Percentiles rank a stretch among this genome's conserved stretches.
phyloP scores from a whole-genome alignment of 495 filamentous ascomycete species.

The Penicillium robsamsonii region DNA sequence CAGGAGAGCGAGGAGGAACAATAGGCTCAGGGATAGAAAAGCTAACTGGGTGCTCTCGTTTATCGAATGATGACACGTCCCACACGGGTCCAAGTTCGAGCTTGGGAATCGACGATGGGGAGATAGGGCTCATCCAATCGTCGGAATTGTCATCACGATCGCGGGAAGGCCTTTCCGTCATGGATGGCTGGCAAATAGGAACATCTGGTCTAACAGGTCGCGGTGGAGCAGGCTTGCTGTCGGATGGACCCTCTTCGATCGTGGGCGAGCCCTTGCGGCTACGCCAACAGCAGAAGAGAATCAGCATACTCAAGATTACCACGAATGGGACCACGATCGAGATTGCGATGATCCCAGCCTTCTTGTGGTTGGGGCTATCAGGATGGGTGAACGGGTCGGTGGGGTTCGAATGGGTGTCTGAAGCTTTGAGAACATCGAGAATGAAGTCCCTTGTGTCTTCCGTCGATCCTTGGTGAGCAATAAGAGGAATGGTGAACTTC shows the following conservation, averaged over 20 bases:
- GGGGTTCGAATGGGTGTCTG: constrained; percentile 18
- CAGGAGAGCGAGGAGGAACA: constrained; percentile 31
- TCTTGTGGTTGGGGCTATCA: constrained; percentile 25
- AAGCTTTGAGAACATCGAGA: constrained; percentile 44
- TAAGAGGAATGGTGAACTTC: constrained; percentile 49
- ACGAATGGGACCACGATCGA: constrained; percentile 44
- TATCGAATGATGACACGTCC: constrained; percentile 31
- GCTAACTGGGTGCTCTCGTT: constrained; percentile 20
- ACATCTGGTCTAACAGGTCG: constrained; percentile 27
- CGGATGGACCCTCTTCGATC: constrained; percentile 27
- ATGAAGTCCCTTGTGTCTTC: constrained; percentile 49
- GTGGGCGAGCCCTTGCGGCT: constrained; percentile 29
- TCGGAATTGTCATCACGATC: constrained; percentile 27
- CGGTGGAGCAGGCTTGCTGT: constrained; percentile 26
- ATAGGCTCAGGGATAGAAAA: constrained; percentile 21
- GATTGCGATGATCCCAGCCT: constrained; percentile 46
- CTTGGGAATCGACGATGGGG: constrained; percentile 33
- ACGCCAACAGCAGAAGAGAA: constrained; percentile 46
- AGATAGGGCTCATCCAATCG: constrained; percentile 26
- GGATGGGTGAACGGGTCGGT: constrained; percentile 23
- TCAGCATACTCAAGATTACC: constrained; percentile 30
- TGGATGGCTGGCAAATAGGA: constrained; percentile 32
- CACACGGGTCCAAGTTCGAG: constrained; percentile 40
- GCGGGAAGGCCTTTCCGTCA: constrained; percentile 21
- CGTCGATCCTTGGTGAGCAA: constrained; percentile 46